phyloP scores from a whole-genome alignment of 352 stramenopile genomes.

The Globisporangium polare region DNA sequence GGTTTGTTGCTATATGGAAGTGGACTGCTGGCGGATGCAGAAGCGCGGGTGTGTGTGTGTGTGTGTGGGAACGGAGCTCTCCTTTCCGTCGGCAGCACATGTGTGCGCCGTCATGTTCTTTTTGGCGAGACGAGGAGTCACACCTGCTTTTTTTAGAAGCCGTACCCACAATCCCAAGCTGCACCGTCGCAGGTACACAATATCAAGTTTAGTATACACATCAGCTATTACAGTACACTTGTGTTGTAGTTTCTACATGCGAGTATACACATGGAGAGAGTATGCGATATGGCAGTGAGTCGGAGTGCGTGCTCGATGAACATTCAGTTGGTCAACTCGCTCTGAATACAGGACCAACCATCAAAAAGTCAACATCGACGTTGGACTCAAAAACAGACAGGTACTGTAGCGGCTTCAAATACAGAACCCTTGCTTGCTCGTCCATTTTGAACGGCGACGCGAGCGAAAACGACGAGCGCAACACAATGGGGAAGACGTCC shows the following conservation, averaged over 20 bases:
- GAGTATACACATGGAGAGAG: neutral
- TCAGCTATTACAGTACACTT: no score
- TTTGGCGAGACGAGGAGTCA: neutral
- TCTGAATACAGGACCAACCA: neutral
- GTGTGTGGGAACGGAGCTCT: neutral
- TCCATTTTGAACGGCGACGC: slow-evolving; percentile 2
- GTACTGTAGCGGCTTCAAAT: neutral
- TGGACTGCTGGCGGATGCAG: neutral
- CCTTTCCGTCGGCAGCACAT: neutral
- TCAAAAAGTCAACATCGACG: neutral
- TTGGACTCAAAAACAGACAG: slow-evolving; percentile 7
- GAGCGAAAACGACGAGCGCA: neutral
- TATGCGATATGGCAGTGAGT: neutral
- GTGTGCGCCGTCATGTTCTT: neutral
- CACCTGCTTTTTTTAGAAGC: neutral
- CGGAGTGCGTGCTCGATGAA: neutral
- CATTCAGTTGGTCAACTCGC: neutral
- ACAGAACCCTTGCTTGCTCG: neutral
- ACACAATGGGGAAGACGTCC: slow-evolving; percentile 80
- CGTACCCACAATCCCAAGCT: slow-evolving; percentile 4
- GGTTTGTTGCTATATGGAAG: no score
- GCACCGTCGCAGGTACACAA: neutral
- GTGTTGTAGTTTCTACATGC: no score
- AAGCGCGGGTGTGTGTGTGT: no score
- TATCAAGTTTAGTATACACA: no score